Evolutionary conservation across 495 filamentous ascomycete genomes (phyloP), one percentile per base, ranked within the genome.

Genomic region (Sporormia fimetaria): DNA sequence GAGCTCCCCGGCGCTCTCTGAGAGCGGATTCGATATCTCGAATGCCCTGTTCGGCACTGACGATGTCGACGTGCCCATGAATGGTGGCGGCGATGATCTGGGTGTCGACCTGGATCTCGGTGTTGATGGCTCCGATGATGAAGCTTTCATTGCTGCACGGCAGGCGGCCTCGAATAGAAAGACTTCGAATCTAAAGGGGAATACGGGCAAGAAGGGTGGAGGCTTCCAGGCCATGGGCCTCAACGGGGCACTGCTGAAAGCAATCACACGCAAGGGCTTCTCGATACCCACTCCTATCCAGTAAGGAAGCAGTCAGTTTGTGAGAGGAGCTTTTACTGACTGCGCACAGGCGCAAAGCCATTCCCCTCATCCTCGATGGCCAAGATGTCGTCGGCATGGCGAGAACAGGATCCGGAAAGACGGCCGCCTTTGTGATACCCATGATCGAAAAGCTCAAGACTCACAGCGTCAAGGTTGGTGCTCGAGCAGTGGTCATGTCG

Each of bases 371-470:
- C 28, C 68, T 94, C 56, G 84, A 94, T 30, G 74, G 80, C 38
- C 75, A 81, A 51, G 88, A 98, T 68, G 85, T 99, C 3, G 87
- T 96, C 6, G 90, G 85, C 42, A 99, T 96, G 92, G 90, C 90
- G 3, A 71, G 90, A 34, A 98, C 90, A 14, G 90, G 90, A 58
- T 93, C 85, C 25, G 90, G 90, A 59, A 98, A 98, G 66, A 94
- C 87, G 0, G 90, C 88, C 1, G 88, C 90, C 10, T 98, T 98
- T 58, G 85, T 98, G 4, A 88, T 98, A 41, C 90, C 90, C 28
- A 90, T 98, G 87, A 82, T 99, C 44, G 81, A 96, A 66, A 83
- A 81, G 37, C 67, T 99, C 47, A 92, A 84, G 62, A 69, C 73
- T n/a, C 90, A 99, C 55, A 93, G 80, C 54, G 75, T 76, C 7